Conservation (phyloP, 176 grass and related monocot genomes). For the Zea luxurians region DNA sequence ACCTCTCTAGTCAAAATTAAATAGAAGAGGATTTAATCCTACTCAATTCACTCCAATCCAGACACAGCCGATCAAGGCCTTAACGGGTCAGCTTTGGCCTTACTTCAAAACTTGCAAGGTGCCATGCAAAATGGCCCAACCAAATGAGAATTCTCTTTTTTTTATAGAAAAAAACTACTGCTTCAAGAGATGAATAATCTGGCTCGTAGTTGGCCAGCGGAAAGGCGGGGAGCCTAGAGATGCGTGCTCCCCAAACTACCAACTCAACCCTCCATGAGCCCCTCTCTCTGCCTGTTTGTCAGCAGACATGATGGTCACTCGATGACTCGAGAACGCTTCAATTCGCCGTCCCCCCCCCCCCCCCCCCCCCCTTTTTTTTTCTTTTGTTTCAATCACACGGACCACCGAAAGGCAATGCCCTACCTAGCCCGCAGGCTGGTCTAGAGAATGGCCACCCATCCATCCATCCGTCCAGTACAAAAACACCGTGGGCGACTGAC, state of each 20-base stretch:
- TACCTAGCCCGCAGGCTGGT: background rate
- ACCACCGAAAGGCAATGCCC: conserved; percentile 13
- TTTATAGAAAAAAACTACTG: background rate
- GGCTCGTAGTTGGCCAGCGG: conserved; percentile 8
- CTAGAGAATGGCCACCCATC: background rate
- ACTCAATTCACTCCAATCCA: too few relatives aligned
- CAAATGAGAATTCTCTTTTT: too few relatives aligned
- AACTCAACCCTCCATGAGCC: background rate
- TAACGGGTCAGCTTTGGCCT: background rate
- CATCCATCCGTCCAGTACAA: background rate
- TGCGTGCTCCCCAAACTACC: background rate
- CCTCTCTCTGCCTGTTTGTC: background rate
- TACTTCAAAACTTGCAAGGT: background rate
- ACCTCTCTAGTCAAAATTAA: too few relatives aligned
- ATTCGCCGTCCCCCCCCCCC: background rate
- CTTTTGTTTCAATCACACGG: background rate
- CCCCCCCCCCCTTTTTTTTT: background rate
- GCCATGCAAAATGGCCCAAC: background rate
- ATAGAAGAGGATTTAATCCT: too few relatives aligned
- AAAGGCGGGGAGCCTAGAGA: background rate
- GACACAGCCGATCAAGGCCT: too few relatives aligned
- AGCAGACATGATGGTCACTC: background rate
- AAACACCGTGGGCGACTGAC: background rate
- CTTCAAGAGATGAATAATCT: background rate
- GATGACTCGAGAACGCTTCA: conserved; percentile 22